Conservation (phyloP, 371 early-diverging fungal genomes). For the Mucor mucedo region DNA sequence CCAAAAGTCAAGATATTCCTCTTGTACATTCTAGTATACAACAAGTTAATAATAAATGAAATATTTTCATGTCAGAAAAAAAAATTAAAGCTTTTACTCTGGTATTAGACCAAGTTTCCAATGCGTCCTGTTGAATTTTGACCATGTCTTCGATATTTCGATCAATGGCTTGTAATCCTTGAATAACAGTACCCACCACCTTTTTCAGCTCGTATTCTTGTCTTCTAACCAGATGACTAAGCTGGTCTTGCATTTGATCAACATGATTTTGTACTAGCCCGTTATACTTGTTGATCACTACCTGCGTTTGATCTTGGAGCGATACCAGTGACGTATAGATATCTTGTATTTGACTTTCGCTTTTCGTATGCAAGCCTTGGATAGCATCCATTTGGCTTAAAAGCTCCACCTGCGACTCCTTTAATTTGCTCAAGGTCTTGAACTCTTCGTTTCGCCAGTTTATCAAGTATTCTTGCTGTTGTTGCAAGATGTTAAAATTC, state of each 20-base stretch:
- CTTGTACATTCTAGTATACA: slow-evolving; percentile 1
- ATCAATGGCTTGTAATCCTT: background rate
- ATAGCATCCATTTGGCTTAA: slow-evolving; percentile 11
- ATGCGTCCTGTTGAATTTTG: background rate
- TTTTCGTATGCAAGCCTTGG: background rate
- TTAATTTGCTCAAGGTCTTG: slow-evolving; percentile 8
- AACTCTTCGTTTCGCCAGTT: slow-evolving; percentile 31
- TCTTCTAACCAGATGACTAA: background rate
- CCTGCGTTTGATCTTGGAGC: slow-evolving; percentile 15
- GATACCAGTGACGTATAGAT: slow-evolving; percentile 7
- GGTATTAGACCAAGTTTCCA: slow-evolving; percentile 5
- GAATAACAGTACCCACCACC: background rate
- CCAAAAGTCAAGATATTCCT: slow-evolving; percentile 6
- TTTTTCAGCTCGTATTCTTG: slow-evolving; percentile 6
- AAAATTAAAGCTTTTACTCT: background rate
- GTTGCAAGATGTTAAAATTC: slow-evolving; percentile 22
- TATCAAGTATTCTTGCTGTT: slow-evolving; percentile 22
- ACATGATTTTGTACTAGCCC: slow-evolving; percentile 1
- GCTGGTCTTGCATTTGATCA: background rate
- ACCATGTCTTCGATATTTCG: slow-evolving; percentile 5
- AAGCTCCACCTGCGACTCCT: slow-evolving; percentile 10
- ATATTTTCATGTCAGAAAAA: background rate
- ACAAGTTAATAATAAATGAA: background rate
- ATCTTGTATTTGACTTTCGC: slow-evolving; percentile 7
- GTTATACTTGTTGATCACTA: background rate